These are phyloP conservation scores for Coemansia umbellata DNA, from an alignment of 192 early-diverging fungal genomes.

Conservation along the genomic window DNA sequence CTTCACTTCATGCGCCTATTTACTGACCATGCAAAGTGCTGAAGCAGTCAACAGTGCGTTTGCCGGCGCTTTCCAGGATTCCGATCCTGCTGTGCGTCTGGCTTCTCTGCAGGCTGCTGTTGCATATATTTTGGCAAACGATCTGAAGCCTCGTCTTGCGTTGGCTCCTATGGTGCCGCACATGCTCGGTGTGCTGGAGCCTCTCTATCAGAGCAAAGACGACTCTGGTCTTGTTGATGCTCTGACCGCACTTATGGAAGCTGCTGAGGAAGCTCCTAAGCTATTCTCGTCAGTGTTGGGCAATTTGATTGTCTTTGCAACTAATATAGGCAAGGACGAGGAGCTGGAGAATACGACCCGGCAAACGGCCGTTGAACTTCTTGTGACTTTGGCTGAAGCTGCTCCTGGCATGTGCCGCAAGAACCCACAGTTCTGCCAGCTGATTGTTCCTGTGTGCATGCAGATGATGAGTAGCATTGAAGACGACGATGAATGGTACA, in stretches of 20 bases:
- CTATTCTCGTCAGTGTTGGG: constrained; percentile 77
- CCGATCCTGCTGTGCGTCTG: constrained; percentile 64
- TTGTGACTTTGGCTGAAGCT: constrained; percentile 87
- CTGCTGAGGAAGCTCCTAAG: constrained; percentile 80
- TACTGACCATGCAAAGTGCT: constrained; percentile 70
- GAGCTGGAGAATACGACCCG: constrained; percentile 79
- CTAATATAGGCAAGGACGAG: constrained; percentile 73
- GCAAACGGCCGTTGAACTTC: constrained; percentile 86
- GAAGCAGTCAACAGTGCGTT: constrained; percentile 72
- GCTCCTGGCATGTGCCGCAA: constrained; percentile 91
- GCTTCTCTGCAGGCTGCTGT: constrained; percentile 73
- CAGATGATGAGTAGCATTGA: constrained; percentile 91
- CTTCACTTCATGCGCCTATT: constrained; percentile 74
- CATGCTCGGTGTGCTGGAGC: constrained; percentile 77
- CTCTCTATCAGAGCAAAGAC: constrained; percentile 65
- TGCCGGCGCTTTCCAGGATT: constrained; percentile 66
- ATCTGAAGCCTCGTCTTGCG: constrained; percentile 48
- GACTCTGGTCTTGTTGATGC: constrained; percentile 70
- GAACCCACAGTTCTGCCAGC: constrained; percentile 69
- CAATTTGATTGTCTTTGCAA: constrained; percentile 70
- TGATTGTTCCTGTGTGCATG: constrained; percentile 83
- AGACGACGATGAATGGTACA: constrained; percentile 91
- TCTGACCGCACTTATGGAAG: constrained; percentile 75
- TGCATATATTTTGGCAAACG: constrained; percentile 70
- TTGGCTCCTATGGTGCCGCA: constrained; percentile 63